Evolutionary conservation across 768 basidiomycete genomes (phyloP).

Genomic region (Melanogaster broomeanus): DNA sequence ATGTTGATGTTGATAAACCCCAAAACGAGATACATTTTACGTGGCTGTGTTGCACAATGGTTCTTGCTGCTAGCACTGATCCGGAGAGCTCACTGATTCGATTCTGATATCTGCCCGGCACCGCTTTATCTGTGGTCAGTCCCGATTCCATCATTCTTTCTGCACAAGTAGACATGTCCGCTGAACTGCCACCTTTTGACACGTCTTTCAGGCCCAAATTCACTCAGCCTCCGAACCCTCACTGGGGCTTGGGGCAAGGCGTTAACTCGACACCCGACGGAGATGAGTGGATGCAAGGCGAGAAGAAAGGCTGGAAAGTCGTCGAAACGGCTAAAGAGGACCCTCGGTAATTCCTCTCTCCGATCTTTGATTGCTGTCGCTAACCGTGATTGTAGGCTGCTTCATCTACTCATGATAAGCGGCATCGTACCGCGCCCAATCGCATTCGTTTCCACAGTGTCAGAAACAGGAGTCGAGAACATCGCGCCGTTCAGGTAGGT

Average conservation of each 20-base stretch:
- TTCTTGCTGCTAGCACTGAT: too few relatives aligned
- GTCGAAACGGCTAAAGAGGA: conserved; percentile 33
- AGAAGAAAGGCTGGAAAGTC: conserved; percentile 36
- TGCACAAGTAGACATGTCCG: too few relatives aligned
- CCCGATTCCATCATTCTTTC: too few relatives aligned
- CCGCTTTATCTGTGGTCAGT: too few relatives aligned
- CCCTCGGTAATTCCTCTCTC: conserved; percentile 18
- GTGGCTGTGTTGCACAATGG: too few relatives aligned
- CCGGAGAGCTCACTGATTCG: too few relatives aligned
- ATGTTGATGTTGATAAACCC: too few relatives aligned
- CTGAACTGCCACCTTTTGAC: too few relatives aligned
- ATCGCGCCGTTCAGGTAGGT: conserved; percentile 44
- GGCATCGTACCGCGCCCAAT: conserved; percentile 48
- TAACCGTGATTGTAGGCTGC: conserved; percentile 9
- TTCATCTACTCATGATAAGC: conserved; percentile 38
- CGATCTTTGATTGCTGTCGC: neutral
- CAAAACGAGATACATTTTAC: too few relatives aligned
- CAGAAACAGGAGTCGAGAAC: conserved; percentile 36
- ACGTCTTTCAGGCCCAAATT: conserved; percentile 12
- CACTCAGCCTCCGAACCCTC: conserved; percentile 33
- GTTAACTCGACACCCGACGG: conserved; percentile 31
- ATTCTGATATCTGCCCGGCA: too few relatives aligned
- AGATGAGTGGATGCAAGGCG: conserved; percentile 35
- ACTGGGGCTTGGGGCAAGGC: conserved; percentile 33
- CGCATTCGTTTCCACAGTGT: conserved; percentile 43